A percentile compares a stretch with the other conserved stretches of the same genome.
Evolutionary conservation across 78 protist species (phyloP).

Genomic region (Tieghemostelium lacteum): DNA sequence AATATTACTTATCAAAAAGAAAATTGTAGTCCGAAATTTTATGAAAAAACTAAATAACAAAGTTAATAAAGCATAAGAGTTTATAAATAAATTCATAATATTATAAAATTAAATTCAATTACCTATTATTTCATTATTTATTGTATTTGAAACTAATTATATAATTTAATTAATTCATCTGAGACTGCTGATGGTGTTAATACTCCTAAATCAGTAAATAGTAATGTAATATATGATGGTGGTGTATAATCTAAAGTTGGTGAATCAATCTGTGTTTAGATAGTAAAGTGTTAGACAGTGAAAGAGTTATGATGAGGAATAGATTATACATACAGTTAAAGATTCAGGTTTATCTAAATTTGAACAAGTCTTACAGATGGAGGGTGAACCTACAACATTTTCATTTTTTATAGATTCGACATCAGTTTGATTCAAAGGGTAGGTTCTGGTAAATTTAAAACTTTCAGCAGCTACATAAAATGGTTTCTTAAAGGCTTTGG

Average conservation of each 20-base stretch:
- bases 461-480: constrained; percentile 97
- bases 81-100: too few species aligned
- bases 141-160: constrained; percentile 59
- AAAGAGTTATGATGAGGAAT: constrained; percentile 13
- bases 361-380: constrained; percentile 39
- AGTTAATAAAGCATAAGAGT: neutral
- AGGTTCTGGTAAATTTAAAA: constrained; percentile 95
- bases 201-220: constrained; percentile 99
- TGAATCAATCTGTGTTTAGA: constrained; percentile 45
- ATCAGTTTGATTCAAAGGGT: constrained; percentile 93
- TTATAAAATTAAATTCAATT: too few species aligned
- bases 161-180: constrained; percentile 96
- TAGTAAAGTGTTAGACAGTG: neutral
- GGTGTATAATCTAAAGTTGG: constrained; percentile 98
- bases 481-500: constrained; percentile 92
- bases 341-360: constrained; percentile 42
- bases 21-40: too few species aligned
- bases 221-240: constrained; percentile 93
- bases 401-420: constrained; percentile 60
- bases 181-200: constrained; percentile 98
- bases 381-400: constrained; percentile 7
- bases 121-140: too few species aligned
- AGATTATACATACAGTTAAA: constrained; percentile 17
- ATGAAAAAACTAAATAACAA: too few species aligned
- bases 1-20: too few species aligned